Evolutionary conservation across 306 rosid genomes (phyloP).

Genomic region (Fagus sylvatica): DNA sequence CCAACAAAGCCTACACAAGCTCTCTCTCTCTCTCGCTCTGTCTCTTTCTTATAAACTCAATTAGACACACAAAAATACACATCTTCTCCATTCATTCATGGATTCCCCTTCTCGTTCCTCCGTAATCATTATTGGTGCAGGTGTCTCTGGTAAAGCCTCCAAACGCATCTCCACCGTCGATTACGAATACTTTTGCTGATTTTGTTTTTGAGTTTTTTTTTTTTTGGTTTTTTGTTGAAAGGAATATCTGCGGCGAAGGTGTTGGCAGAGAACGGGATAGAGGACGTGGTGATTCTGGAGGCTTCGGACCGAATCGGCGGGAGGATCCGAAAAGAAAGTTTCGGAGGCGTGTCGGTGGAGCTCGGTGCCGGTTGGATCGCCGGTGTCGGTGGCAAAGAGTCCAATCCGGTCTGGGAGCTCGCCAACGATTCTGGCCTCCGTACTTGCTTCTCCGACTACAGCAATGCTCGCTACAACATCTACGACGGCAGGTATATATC

Average conservation of each 20-base stretch:
- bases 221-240: background rate
- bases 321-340: slow-evolving; percentile 73
- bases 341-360: slow-evolving; percentile 86
- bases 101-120: slow-evolving; percentile 70
- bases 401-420: slow-evolving; percentile 92
- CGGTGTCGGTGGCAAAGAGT: slow-evolving; percentile 80
- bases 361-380: slow-evolving; percentile 99
- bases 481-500: slow-evolving; percentile 71
- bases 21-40: slow-evolving; percentile 7
- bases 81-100: slow-evolving; percentile 35
- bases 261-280: slow-evolving; percentile 67
- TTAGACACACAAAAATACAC: background rate
- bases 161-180: background rate
- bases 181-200: background rate
- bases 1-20: no score
- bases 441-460: slow-evolving; percentile 88
- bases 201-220: background rate
- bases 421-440: slow-evolving; percentile 65
- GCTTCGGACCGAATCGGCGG: slow-evolving; percentile 96
- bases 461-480: slow-evolving; percentile 87
- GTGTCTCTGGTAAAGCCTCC: slow-evolving; percentile 66
- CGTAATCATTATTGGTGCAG: slow-evolving; percentile 90
- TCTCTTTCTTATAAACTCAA: background rate
- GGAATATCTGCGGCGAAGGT: slow-evolving; percentile 89
- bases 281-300: slow-evolving; percentile 75